Evolutionary conservation across 2,329 filamentous ascomycete species (phyloP), one percentile per base, ranked within the genome.

Genomic region (Colletotrichum orbiculare): DNA sequence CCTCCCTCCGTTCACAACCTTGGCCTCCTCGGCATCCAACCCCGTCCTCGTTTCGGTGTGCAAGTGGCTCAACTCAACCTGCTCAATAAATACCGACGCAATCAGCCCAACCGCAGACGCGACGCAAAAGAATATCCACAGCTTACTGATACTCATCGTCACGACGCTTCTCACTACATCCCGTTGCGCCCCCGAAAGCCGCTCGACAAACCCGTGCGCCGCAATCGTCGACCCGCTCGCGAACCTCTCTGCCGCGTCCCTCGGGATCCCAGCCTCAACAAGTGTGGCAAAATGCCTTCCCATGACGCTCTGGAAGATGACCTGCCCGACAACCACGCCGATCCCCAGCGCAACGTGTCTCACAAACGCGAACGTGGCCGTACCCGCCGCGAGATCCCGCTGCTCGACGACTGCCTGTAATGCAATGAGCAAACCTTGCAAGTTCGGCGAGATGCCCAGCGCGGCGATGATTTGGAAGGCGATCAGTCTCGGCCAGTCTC

Each of bases 291-390:
- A 80, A 69, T 87, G 85, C 50, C 79, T 81, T 68, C 87, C 78
- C 88, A 93, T 92, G 64, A 85, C 79, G 73, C 94, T 94, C 76
- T 93, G 89, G 78, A 94, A 94, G 42, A 94, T 85, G 49, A 93
- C 90, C n/a, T 90, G 88, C 33, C 92, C 92, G 43, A 94, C 82
- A 2, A 93, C 90, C 56, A 93, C 85, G 0, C 88, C 89, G 17
- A 89, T 85, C 2, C 88, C 85, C 0, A 88, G 91, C 9, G 88
- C 89, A 3, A 94, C 79, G 69, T 91, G 90, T 17, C 91, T 87
- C 8, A 89, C 82, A 73, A 92, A 91, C 8, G 85, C 82, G 68
- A 91, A 89, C 2, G 88, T 89, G 0, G 89, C 85, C 0, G 89
- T 92, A 0, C 87, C 89, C 2, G 88, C 85, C n/a, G 87, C 90